Base-by-base conservation (phyloP, 1,139 yeast species). In the Candida neerlandica region DNA sequence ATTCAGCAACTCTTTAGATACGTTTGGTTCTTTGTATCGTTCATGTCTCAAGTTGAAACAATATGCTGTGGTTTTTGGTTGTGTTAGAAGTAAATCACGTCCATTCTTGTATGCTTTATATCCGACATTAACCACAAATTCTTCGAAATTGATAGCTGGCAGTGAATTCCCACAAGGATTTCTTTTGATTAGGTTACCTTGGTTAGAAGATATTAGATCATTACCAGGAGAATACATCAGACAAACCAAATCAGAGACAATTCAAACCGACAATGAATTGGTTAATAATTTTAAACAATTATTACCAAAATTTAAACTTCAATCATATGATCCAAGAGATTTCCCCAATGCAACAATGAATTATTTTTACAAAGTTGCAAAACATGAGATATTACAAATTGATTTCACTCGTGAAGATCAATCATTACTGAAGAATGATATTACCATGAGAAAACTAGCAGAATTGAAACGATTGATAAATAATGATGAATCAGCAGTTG, bases 11-110 rank as follows among this genome's bases (percentile, higher is more conserved):
- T 89, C 97, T 0, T 72, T 77, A 19, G 69, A 81, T 34, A 85
- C 95, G 0, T 81, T 91, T 60, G 75, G 88, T 1, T 78, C 92
- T 0, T 69, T 94, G 7, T 88, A 83, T 60, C 83, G 81, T 47
- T 77, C 86, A 1, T 70, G 95, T 66, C 61, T 71, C 3, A 73
- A 73, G 46, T 71, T 78, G 45, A 60, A 73, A 3, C 81, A 80
- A 59, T 84, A 79, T 58, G 95, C 89, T 0, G 67, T 94, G 9
- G 78, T 87, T 1, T 89, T 91, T 84, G 92, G 96, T 1, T 80
- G 85, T 58, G 60, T 77, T 5, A 78, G 85, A 51, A 69, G 65
- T 44, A 75, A 74, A 53, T 68, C 90, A 0, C 65, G 77, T 45
- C 95, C 97, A 0, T 58, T 72, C 2, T 57, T 89, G 44, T 86